Base-by-base conservation (phyloP, 1,284 basidiomycete genomes). In the Leccinum pachyderme region DNA sequence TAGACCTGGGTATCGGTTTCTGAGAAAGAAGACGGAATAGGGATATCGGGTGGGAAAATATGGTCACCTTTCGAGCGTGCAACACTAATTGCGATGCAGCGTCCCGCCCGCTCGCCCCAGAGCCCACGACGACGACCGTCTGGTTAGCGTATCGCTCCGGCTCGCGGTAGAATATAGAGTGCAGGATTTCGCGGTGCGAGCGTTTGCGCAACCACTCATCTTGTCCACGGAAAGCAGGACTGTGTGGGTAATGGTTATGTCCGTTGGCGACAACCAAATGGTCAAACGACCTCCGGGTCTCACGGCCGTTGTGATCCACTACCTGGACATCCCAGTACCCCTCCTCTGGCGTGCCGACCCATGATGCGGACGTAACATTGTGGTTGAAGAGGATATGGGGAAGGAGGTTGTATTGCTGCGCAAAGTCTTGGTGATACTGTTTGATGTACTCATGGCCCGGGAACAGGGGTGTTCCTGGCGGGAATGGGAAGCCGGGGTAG, bases 251-350 rank as follows among this genome's bases (percentile, higher is more conserved):
- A 4, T 47, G 80, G 56, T 82, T 77, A 58, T 82, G 79, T 4
- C 82, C 83, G 31, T 70, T 77, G 28, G 80, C 81, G 27, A 82
- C 74, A 39, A 84, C 70, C 31, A 84, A 70, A 61, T 84, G 81
- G 59, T 83, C 77, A 58, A 80, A 80, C 2, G 62, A 52, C 58
- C 48, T 61, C 53, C 32, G 59, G 41, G 29, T 61, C 33, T 53
- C 45, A 47, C 53, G 51, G n/a, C 56, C 59, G 2, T 61, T 51
- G 18, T 59, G 56, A 41, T 67, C 60, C 2, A 56, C 52, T 18
- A 73, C 59, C 2, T 65, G 65, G 28, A 82, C 55, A 37, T 77
- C 71, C 82, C 82, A 84, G 18, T 63, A 53, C 1, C 81, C 80
- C 5, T 60, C 28, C 7, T 67, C 61, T 1, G 72, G 57, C 44